Base-by-base conservation (phyloP, 2,329 filamentous ascomycete genomes). In the Trichophyton schoenleinii region DNA sequence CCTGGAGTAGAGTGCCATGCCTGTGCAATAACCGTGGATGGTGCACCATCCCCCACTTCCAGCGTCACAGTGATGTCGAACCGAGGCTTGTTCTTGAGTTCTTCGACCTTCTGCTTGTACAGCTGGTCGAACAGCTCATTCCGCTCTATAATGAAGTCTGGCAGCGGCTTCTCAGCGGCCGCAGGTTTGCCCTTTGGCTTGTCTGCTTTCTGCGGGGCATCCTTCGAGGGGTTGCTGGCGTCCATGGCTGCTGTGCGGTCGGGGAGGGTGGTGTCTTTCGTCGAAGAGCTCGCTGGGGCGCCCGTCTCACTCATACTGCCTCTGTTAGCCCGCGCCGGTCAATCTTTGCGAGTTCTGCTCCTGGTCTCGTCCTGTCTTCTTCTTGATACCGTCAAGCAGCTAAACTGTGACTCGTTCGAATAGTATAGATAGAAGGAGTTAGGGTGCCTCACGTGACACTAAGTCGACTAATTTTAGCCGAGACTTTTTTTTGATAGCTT, bases 1-100 rank as follows among this genome's bases (percentile, higher is more conserved):
- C 69, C 87, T 4, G 94, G 94, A 15, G 91, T 95, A 67, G 91
- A 96, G 78, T 95, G 89, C 87, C 88, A 97, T 58, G 91, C 86
- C 66, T 87, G 92, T 65, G 88, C 94, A 58, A 74, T 67, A 60
- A 79, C 67, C 6, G 70, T 69, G 61, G 71, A 70, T 31, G 72
- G 71, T 60, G 73, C 73, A 48, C 74, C 75, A 60, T 75, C 67
- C 28, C 73, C 76, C 58, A 77, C 70, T 60, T 76, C 73, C 58
- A 79, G 70, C 60, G 74, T 75, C 66, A 84, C 80, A 44, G 74
- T 77, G 67, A 80, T 79, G 49, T 77, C 72, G 15, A 74, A 68
- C 62, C 77, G 77, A 22, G 73, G 72, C 64, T 73, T 75, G 66
- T 79, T 74, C 60, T 82, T 80, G 65, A 90, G 77, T 72, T 94